These are phyloP conservation scores for Candida hispaniensis DNA, from an alignment of 805 yeast genomes.

Conservation along the genomic window DNA sequence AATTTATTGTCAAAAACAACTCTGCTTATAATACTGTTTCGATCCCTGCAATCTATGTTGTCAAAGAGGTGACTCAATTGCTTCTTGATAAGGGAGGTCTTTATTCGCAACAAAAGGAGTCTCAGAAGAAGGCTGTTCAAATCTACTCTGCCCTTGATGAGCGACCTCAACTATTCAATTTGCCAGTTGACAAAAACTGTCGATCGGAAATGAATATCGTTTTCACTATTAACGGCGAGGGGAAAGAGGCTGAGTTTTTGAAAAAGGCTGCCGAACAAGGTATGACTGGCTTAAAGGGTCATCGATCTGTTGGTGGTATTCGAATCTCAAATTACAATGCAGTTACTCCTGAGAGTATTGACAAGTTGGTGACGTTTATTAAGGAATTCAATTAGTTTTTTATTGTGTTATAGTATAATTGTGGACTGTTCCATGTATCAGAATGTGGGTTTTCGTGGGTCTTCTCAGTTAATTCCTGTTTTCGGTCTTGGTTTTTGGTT, in stretches of 20 bases:
- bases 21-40: slow-evolving; percentile 95
- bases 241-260: slow-evolving; percentile 57
- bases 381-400: no score
- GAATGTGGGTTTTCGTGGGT: no score
- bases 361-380: slow-evolving; percentile 46
- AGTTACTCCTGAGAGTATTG: slow-evolving; percentile 50
- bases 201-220: slow-evolving; percentile 92
- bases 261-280: slow-evolving; percentile 49
- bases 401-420: no score
- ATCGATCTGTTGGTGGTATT: slow-evolving; percentile 94
- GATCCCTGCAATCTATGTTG: slow-evolving; percentile 78
- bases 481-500: no score
- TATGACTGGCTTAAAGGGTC: slow-evolving; percentile 82
- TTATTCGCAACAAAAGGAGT: slow-evolving; percentile 43
- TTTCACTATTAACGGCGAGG: slow-evolving; percentile 58
- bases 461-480: no score
- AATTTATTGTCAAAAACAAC: slow-evolving; percentile 76
- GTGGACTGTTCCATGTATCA: no score
- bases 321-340: slow-evolving; percentile 92
- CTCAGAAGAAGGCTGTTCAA: slow-evolving; percentile 49
- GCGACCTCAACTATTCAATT: slow-evolving; percentile 50
- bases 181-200: slow-evolving; percentile 51
- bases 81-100: slow-evolving; percentile 67
- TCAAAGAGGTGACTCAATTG: slow-evolving; percentile 62
- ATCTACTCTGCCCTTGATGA: slow-evolving; percentile 58